phyloP scores from a whole-genome alignment of 305 asterid genomes.

The Vinca major region DNA sequence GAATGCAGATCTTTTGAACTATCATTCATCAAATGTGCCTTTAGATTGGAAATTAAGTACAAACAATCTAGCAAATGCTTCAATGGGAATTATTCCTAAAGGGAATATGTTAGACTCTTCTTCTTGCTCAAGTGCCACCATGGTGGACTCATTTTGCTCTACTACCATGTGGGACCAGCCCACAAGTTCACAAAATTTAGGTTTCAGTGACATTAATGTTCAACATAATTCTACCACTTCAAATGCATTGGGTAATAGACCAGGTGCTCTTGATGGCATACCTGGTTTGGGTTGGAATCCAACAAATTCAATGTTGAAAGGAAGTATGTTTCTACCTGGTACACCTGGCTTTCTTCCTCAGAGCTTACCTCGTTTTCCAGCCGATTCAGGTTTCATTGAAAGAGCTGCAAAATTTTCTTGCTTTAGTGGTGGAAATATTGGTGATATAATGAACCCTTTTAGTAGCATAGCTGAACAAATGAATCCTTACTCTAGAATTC shows the following conservation, averaged over 20 bases:
- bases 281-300: slow-evolving; percentile 19
- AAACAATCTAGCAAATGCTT: slow-evolving; percentile 10
- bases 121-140: slow-evolving; percentile 16
- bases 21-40: slow-evolving; percentile 34
- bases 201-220: slow-evolving; percentile 13
- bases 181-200: slow-evolving; percentile 18
- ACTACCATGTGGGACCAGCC: slow-evolving; percentile 15
- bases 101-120: slow-evolving; percentile 16
- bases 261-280: slow-evolving; percentile 7
- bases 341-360: slow-evolving; percentile 45
- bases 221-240: slow-evolving; percentile 9
- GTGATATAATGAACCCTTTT: slow-evolving; percentile 46
- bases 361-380: slow-evolving; percentile 60
- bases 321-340: slow-evolving; percentile 36
- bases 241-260: slow-evolving; percentile 7
- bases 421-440: slow-evolving; percentile 65
- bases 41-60: slow-evolving; percentile 28
- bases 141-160: slow-evolving; percentile 15
- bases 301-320: slow-evolving; percentile 43
- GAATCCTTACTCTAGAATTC: slow-evolving; percentile 35
- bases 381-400: slow-evolving; percentile 77
- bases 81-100: slow-evolving; percentile 13
- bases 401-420: slow-evolving; percentile 84
- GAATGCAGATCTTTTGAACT: slow-evolving; percentile 33
- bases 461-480: slow-evolving; percentile 23